Conservation (phyloP, 495 filamentous ascomycete species). For the Thozetella sp. region DNA sequence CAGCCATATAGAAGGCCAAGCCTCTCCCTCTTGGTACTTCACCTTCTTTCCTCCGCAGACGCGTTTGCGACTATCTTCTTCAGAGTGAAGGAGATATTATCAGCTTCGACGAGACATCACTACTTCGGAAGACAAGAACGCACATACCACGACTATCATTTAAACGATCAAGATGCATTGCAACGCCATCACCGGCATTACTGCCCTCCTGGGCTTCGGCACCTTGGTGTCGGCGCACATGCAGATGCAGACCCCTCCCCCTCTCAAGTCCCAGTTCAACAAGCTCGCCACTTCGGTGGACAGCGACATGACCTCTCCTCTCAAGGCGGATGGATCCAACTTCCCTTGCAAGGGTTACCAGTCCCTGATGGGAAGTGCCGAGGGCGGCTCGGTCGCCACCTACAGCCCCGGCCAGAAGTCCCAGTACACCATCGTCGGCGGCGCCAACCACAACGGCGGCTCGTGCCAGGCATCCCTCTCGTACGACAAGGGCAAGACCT, state of each 20-base stretch:
- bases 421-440: conserved; percentile 59
- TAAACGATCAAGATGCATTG: conserved; percentile 32
- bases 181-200: conserved; percentile 22
- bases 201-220: conserved; percentile 25
- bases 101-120: too few relatives aligned
- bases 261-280: conserved; percentile 56
- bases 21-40: background rate
- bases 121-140: background rate
- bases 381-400: conserved; percentile 44
- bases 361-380: conserved; percentile 45
- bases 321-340: conserved; percentile 45
- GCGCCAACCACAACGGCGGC: conserved; percentile 63
- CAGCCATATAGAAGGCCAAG: background rate
- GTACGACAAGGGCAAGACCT: conserved; percentile 63
- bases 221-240: conserved; percentile 58
- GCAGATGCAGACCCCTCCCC: conserved; percentile 57
- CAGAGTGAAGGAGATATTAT: too few relatives aligned
- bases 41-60: background rate
- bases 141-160: background rate
- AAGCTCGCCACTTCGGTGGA: conserved; percentile 35
- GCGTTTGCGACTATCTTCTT: too few relatives aligned
- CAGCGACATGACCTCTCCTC: conserved; percentile 57
- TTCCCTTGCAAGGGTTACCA: conserved; percentile 74
- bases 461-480: conserved; percentile 66
- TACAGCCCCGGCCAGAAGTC: conserved; percentile 58